Conservation (phyloP, 78 protist species). For the Cavenderia fasciculata region DNA sequence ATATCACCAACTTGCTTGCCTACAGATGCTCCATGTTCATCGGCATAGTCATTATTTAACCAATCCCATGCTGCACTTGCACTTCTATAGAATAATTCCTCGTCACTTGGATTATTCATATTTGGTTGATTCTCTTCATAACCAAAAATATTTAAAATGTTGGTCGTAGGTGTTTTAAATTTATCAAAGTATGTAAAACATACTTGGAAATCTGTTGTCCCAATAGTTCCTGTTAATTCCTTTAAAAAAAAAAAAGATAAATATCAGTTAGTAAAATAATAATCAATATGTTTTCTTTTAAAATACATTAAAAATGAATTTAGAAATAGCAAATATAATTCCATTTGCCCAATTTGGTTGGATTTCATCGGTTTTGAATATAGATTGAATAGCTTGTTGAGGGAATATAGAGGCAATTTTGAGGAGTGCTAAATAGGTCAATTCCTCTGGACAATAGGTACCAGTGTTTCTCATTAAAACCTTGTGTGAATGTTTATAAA, state of each 20-base stretch:
- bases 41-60: neutral
- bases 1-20: no score
- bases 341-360: constrained; percentile 27
- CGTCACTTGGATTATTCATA: neutral
- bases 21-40: neutral
- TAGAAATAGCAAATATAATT: neutral
- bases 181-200: no score
- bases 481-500: no score
- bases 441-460: no score
- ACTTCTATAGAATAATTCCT: neutral
- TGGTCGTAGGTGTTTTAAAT: no score
- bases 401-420: no score
- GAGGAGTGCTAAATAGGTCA: no score
- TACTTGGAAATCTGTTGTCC: neutral
- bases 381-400: no score
- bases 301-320: neutral
- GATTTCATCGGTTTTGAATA: no score
- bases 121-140: no score
- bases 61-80: constrained; percentile 17
- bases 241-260: neutral
- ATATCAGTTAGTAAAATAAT: neutral
- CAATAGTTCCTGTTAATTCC: neutral
- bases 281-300: neutral
- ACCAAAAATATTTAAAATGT: no score
- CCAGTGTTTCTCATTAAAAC: no score